Evolutionary conservation across 2,329 filamentous ascomycete species (phyloP).

Genomic region (Macrophomina tecta): DNA sequence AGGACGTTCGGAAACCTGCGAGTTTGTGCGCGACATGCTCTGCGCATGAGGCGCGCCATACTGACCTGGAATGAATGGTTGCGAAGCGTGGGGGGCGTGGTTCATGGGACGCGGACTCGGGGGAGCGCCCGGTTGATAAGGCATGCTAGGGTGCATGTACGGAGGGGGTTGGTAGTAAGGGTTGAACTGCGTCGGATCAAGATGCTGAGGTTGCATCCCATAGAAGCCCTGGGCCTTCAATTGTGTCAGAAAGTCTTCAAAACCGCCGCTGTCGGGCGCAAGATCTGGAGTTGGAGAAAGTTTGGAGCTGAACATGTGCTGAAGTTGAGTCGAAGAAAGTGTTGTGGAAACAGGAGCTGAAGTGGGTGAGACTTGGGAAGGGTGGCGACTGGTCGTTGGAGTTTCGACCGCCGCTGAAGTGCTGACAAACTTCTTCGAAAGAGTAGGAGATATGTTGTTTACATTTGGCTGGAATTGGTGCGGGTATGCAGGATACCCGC

Average conservation of each 20-base stretch:
- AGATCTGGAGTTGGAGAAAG: conserved; percentile 59
- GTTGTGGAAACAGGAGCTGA: conserved; percentile 35
- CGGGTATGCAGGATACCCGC: conserved; percentile 59
- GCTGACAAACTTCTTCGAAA: conserved; percentile 31
- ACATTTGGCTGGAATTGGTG: conserved; percentile 65
- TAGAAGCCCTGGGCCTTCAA: conserved; percentile 69
- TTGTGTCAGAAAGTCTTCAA: conserved; percentile 74
- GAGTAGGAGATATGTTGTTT: conserved; percentile 58
- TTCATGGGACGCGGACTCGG: conserved; percentile 54
- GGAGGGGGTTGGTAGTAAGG: conserved; percentile 50
- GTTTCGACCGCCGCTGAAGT: conserved; percentile 32
- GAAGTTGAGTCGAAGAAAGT: conserved; percentile 23
- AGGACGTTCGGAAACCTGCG: conserved; percentile 62
- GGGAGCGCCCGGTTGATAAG: conserved; percentile 46
- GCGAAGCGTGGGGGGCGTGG: conserved; percentile 55
- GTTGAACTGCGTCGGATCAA: conserved; percentile 50
- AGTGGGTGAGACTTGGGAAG: conserved; percentile 30
- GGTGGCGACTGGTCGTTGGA: conserved; percentile 2
- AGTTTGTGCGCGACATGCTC: conserved; percentile 77
- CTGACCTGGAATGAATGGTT: conserved; percentile 57
- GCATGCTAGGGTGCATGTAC: conserved; percentile 47
- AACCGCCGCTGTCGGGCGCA: conserved; percentile 71
- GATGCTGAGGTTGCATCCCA: conserved; percentile 57
- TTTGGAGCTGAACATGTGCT: conserved; percentile 34
- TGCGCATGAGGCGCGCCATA: conserved; percentile 66